phyloP scores from a whole-genome alignment of 495 filamentous ascomycete species.

The Melanomma pulvis-pyrius region DNA sequence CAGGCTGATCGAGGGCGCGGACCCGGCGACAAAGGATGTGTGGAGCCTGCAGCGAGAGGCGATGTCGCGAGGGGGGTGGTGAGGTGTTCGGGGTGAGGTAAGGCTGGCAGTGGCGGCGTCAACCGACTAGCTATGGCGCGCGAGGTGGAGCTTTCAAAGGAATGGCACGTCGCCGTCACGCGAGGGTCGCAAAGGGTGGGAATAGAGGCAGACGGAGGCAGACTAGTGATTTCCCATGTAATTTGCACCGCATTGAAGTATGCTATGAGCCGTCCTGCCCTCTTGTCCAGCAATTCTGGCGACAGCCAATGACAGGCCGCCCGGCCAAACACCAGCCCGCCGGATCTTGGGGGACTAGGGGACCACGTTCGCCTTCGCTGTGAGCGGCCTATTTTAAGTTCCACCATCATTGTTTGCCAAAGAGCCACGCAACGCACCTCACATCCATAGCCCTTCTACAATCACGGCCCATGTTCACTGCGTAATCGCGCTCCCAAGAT shows the following conservation, averaged over 20 bases:
- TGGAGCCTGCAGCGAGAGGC: not conserved
- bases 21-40: not conserved
- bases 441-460: too few species aligned
- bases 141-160: not conserved
- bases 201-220: not conserved
- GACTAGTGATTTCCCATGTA: not conserved
- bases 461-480: not conserved
- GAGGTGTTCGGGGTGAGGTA: not conserved
- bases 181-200: not conserved
- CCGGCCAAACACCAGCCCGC: not conserved
- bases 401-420: not conserved
- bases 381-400: not conserved
- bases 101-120: not conserved
- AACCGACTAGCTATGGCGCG: too few species aligned
- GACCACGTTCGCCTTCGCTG: not conserved
- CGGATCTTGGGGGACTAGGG: not conserved
- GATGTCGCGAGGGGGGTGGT: not conserved
- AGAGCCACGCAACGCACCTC: not conserved
- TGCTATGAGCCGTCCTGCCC: not conserved
- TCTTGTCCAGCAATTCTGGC: not conserved
- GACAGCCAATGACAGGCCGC: not conserved
- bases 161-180: not conserved
- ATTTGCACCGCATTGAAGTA: not conserved
- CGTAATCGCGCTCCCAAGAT: not conserved
- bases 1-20: not conserved